These are phyloP conservation scores for Coniochaeta hoffmannii DNA, from an alignment of 2,329 filamentous ascomycete species.

Conservation along the genomic window DNA sequence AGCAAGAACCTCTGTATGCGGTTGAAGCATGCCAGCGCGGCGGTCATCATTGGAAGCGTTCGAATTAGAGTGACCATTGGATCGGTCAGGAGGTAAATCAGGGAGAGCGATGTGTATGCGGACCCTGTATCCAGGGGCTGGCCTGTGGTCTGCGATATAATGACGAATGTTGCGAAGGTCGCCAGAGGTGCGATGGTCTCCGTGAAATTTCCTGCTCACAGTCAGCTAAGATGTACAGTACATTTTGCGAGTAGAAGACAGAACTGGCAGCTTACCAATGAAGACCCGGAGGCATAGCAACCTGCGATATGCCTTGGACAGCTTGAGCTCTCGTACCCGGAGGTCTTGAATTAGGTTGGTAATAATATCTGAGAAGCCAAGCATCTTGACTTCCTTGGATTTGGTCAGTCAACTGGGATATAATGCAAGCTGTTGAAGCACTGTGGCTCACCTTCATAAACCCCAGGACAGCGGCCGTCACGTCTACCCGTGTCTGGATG, in stretches of 20 bases:
- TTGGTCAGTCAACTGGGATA: neutral
- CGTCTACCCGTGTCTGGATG: constrained; percentile 20
- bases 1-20: constrained; percentile 13
- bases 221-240: neutral
- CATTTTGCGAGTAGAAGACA: neutral
- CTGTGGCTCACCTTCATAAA: constrained; percentile 19
- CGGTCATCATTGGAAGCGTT: constrained; percentile 16
- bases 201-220: constrained; percentile 14
- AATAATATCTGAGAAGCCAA: constrained; percentile 10
- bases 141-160: constrained; percentile 13
- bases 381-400: constrained; percentile 18
- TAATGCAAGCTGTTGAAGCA: neutral
- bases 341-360: constrained; percentile 3
- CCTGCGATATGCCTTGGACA: constrained; percentile 5
- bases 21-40: constrained; percentile 17
- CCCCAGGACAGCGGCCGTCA: constrained; percentile 19
- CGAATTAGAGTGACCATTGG: constrained; percentile 16
- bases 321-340: constrained; percentile 4
- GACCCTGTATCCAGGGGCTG: constrained; percentile 7
- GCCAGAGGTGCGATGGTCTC: constrained; percentile 14
- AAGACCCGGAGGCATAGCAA: constrained; percentile 4
- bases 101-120: constrained; percentile 18
- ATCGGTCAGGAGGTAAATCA: constrained; percentile 15
- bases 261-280: constrained; percentile 5
- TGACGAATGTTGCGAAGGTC: constrained; percentile 18